These are phyloP conservation scores for Pleomassaria siparia DNA, from an alignment of 2,329 filamentous ascomycete species.

Conservation along the genomic window DNA sequence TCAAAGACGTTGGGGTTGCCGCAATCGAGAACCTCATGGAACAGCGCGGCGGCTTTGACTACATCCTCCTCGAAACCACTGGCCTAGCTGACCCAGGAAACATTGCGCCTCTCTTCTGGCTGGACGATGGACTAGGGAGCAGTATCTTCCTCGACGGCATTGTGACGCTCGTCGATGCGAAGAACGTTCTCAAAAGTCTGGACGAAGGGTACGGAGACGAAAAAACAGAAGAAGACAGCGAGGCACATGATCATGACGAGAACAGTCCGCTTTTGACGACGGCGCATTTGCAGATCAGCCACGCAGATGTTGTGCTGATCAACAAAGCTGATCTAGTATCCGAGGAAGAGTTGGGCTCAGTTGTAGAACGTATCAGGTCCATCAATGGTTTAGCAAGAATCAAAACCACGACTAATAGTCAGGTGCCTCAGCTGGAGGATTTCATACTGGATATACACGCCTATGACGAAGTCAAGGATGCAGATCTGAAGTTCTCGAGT, in stretches of 20 bases:
- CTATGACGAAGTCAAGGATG: constrained; percentile 76
- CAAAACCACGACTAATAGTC: constrained; percentile 76
- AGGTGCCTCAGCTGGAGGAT: constrained; percentile 80
- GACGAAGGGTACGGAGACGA: constrained; percentile 61
- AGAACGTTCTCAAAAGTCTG: constrained; percentile 81
- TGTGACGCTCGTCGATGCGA: constrained; percentile 91
- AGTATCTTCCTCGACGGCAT: constrained; percentile 97
- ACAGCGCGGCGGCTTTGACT: constrained; percentile 90
- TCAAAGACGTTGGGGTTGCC: constrained; percentile 93
- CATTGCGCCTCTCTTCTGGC: constrained; percentile 94
- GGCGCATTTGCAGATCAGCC: constrained; percentile 93
- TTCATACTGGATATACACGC: constrained; percentile 88
- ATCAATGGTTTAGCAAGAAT: constrained; percentile 91
- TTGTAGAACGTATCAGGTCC: constrained; percentile 71
- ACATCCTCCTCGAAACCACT: constrained; percentile 95
- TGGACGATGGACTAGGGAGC: constrained; percentile 92
- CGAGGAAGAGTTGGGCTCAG: constrained; percentile 65
- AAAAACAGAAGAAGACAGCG: constrained; percentile 49
- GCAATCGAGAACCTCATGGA: constrained; percentile 97
- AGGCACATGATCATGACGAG: constrained; percentile 52
- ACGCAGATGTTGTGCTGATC: constrained; percentile 91
- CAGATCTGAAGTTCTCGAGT: constrained; percentile 63
- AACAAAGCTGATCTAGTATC: constrained; percentile 91
- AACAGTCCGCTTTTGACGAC: constrained; percentile 76
- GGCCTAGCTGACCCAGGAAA: constrained; percentile 95